Base-by-base conservation (phyloP, 306 rosid species). In the Cyamopsis tetragonoloba region DNA sequence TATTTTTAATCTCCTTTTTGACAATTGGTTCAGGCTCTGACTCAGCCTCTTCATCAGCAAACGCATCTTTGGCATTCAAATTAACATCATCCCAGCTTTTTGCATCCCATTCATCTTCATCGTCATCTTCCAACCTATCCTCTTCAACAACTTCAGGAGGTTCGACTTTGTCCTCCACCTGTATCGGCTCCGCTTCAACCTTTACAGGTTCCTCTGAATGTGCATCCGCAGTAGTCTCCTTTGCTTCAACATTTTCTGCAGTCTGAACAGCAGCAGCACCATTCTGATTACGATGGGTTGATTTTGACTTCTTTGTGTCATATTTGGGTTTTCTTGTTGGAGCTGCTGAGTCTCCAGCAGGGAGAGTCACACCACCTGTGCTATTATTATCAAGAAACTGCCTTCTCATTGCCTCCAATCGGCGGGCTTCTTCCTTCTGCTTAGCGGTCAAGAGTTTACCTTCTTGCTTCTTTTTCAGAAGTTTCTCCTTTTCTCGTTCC, bases 61-160 rank as follows among this genome's bases (percentile, higher is more conserved):
- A 93, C 17, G 97, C 86, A 7, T 83, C 66, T 17, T 69, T 86
- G 17, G 79, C 72, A 57, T 83, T 83, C 44, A 93, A 79, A 75
- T 83, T 83, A 74, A 90, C 86, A 73, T 93, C 97, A 66, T 90
- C 97, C 96, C 96, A 93, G 80, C 96, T 90, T 89, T 88, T 93
- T 32, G 87, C 89, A 66, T 93, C 99, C 99, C 97, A 93, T 65
- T 90, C 96, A 64, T 88, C 98, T 73, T 86, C 97, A 23, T 63
- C 91, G 0, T 82, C 96, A 2, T 89, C 98, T 20, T 84, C 89
- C 24, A 64, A 55, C 32, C 41, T 88, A 74, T 78, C 76, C 42
- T 88, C 96, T 65, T 81, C 79, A 43, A 62, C 83, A 62, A 79
- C 75, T 73, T 83, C 95, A 60, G 84, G 55, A 79, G 60, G 79